phyloP scores from a whole-genome alignment of 495 filamentous ascomycete genomes.

The Hypoxylon fragiforme region DNA sequence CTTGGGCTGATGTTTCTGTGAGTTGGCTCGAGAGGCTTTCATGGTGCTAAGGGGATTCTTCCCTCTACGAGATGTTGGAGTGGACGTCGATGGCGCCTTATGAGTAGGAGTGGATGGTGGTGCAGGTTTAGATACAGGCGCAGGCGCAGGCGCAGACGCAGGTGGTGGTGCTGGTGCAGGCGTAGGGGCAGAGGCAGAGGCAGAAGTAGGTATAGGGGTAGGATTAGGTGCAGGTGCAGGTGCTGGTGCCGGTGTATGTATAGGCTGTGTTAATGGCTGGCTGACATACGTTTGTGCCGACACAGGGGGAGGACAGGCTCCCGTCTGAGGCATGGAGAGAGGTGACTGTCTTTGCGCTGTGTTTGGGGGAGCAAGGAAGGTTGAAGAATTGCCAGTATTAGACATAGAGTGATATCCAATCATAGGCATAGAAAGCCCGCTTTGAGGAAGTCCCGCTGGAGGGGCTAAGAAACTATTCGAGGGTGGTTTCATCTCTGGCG shows the following conservation, averaged over 20 bases:
- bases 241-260: constrained; percentile 5
- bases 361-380: constrained; percentile 50
- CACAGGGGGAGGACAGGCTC: constrained; percentile 22
- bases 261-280: constrained; percentile 25
- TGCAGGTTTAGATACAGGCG: constrained; percentile 9
- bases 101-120: background rate
- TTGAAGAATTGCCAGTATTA: constrained; percentile 31
- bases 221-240: background rate
- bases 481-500: constrained; percentile 39
- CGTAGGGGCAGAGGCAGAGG: constrained; percentile 1
- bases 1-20: constrained; percentile 32
- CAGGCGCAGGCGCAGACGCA: constrained; percentile 2
- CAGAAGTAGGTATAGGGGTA: constrained; percentile 1
- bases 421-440: constrained; percentile 39
- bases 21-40: constrained; percentile 28
- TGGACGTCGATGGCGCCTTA: constrained; percentile 2
- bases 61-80: constrained; percentile 1
- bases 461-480: constrained; percentile 48
- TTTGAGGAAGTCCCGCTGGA: constrained; percentile 37
- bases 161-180: constrained; percentile 4
- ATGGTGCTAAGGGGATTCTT: constrained; percentile 13
- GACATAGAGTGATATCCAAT: constrained; percentile 33
- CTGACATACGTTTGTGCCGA: constrained; percentile 9
- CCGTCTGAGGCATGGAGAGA: constrained; percentile 43
- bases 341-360: constrained; percentile 46